Evolutionary conservation across 441 rosid genomes (phyloP).

Genomic region (Raphanus hybrid): DNA sequence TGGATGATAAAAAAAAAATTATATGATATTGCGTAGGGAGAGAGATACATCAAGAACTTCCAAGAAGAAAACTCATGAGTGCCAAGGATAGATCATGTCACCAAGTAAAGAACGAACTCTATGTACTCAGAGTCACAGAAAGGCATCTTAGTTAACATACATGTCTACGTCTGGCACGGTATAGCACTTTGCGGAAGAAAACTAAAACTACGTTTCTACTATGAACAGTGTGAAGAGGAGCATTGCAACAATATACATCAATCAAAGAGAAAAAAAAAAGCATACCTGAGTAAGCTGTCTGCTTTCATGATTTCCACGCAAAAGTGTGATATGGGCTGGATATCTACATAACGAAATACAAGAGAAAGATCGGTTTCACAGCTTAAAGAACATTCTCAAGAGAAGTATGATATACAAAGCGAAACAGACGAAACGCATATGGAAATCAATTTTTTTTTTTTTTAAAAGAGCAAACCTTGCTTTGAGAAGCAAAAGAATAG

Average conservation of each 20-base stretch:
- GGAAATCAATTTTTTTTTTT: too few relatives aligned
- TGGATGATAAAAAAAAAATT: not conserved
- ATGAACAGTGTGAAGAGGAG: not conserved
- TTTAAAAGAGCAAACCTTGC: constrained; percentile 50
- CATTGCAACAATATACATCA: constrained; percentile 6
- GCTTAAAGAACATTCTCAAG: constrained; percentile 7
- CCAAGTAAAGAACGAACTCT: too few relatives aligned
- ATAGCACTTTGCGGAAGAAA: too few relatives aligned
- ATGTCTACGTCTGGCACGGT: constrained; percentile 3
- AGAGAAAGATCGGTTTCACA: constrained; percentile 18
- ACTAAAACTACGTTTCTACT: too few relatives aligned
- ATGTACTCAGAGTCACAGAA: too few relatives aligned
- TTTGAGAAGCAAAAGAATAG: constrained; percentile 89
- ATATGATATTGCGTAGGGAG: not conserved
- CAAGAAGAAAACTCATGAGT: not conserved
- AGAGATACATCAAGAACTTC: constrained; percentile 12
- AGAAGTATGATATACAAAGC: not conserved
- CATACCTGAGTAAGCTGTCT: constrained; percentile 97
- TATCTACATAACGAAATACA: constrained; percentile 57
- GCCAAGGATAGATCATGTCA: not conserved
- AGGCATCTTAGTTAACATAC: not conserved
- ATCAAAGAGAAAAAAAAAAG: constrained; percentile 9
- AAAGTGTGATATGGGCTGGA: constrained; percentile 95
- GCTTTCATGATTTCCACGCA: constrained; percentile 99
- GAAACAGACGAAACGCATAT: too few relatives aligned